Base-by-base conservation (phyloP, 371 early-diverging fungal species). In the Mortierella sp. region DNA sequence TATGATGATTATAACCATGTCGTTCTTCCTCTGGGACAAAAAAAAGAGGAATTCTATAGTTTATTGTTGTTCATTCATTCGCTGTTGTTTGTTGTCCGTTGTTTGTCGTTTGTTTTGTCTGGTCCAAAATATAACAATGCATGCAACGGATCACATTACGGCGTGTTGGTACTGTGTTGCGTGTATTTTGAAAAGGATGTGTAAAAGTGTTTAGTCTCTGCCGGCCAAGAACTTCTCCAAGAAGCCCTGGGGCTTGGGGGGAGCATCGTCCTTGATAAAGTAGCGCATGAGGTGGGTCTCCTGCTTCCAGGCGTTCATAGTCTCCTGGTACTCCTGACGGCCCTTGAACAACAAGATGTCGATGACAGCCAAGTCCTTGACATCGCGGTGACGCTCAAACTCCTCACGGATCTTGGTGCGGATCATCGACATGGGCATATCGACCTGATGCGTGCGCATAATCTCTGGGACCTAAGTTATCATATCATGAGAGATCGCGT, bases 281-380 rank as follows among this genome's bases (percentile, higher is more conserved):
- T 95, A 98, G 80, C 95, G 93, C 93, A 97, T 94, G 72, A 98
- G 92, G 75, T 98, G 98, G 76, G 95, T 94, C 81, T 91, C 93
- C 90, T 97, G 97, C 91, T 98, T 99, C 99, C 99, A 99, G 70
- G 94, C 91, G 81, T 98, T 97, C 90, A 97, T 90, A 12, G 98
- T 97, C 90, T 99, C 99, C 87, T 97, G 96, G 77, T 92, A 95
- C 84, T 98, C 98, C 86, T 92, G 92, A 72, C 94, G 92, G 48
- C 99, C 97, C 91, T 96, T 98, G 87, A 95, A 93, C 73, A 96
- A 87, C 79, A 98, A 90, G 75, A 97, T 90, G 84, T 99, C 98
- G 83, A 97, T 94, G 24, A 94, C 91, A 58, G 90, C 89, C 55
- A 96, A 89, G 88, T 98, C 95, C 29, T 92, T 90, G 72, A 98